These are phyloP conservation scores for Besnoitia besnoiti DNA, from an alignment of 169 alveolate species.

Conservation along the genomic window DNA sequence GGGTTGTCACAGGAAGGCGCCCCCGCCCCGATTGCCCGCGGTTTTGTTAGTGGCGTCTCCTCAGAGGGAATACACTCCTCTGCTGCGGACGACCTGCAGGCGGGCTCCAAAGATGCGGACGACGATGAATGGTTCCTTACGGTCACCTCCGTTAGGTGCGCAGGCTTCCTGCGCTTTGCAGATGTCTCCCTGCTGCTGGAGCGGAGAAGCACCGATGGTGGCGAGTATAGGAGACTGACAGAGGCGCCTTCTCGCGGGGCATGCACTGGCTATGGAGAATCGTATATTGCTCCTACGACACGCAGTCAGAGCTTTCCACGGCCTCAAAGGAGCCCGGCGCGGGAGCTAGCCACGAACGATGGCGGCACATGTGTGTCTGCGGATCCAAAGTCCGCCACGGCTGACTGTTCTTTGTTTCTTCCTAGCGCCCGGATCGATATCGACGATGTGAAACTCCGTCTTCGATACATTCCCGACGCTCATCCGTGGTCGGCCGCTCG, in stretches of 20 bases:
- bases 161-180: conserved; percentile 5
- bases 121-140: conserved; percentile 7
- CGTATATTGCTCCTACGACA: no score
- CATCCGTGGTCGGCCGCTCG: not conserved
- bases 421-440: not conserved
- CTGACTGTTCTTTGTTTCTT: not conserved
- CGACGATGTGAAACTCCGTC: conserved; percentile 3
- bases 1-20: no score
- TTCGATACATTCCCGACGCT: not conserved
- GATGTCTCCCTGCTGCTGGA: conserved; percentile 34
- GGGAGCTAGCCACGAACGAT: no score
- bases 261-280: not conserved
- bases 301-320: no score
- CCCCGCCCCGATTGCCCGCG: not conserved
- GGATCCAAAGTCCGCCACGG: not conserved
- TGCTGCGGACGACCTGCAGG: not conserved
- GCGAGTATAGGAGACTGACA: no score
- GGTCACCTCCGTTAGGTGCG: not conserved
- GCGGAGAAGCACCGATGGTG: not conserved
- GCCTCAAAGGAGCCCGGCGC: not conserved
- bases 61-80: not conserved
- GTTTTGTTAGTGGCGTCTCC: not conserved
- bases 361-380: no score
- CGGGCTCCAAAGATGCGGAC: not conserved
- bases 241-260: not conserved